Evolutionary conservation across 75 land plant genomes (phyloP).

Genomic region (Chamaecyparis obtusa): DNA sequence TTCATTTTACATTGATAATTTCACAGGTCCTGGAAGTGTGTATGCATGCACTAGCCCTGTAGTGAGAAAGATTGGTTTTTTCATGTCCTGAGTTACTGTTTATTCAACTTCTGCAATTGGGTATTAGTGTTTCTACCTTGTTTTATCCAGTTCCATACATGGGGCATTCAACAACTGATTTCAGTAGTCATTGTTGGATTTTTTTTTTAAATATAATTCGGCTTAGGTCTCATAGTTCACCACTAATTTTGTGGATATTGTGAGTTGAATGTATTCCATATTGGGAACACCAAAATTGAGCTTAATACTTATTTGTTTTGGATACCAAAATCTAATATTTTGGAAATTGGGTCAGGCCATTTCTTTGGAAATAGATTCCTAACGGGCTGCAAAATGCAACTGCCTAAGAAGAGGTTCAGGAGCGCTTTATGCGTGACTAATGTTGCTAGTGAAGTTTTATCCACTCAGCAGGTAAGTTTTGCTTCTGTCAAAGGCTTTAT

Average conservation of each 20-base stretch:
- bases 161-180: background rate
- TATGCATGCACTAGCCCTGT: no score
- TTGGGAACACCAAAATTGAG: background rate
- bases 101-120: background rate
- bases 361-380: slow-evolving; percentile 18
- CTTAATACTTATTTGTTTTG: background rate
- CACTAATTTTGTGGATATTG: background rate
- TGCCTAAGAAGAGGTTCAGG: slow-evolving; percentile 28
- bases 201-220: background rate
- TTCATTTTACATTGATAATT: background rate
- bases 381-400: slow-evolving; percentile 21
- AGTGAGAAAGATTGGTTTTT: background rate
- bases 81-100: background rate
- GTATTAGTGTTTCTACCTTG: background rate
- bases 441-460: slow-evolving; percentile 48
- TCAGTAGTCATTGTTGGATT: background rate
- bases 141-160: background rate
- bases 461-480: slow-evolving; percentile 40
- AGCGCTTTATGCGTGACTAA: slow-evolving; percentile 27
- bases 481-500: background rate
- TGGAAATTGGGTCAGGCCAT: background rate
- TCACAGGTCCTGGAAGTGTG: background rate
- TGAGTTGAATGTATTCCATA: background rate
- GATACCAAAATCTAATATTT: background rate
- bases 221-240: background rate